Conservation (phyloP, 306 rosid species). For the Quercus bicolor region DNA sequence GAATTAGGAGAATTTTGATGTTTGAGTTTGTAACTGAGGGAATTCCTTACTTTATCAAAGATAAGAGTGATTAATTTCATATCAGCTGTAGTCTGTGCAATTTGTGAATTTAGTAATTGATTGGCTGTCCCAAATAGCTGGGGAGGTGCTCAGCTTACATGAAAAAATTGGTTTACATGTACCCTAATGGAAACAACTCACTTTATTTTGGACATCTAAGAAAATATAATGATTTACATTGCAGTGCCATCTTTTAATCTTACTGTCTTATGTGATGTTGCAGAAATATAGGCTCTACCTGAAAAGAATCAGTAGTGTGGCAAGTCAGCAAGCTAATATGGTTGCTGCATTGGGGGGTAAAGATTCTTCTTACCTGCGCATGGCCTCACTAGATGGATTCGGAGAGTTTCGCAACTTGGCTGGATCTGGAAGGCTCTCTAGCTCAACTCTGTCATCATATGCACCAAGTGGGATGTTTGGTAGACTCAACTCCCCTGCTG, state of each 20-base stretch:
- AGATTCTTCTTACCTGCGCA: slow-evolving; percentile 46
- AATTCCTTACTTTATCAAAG: background rate
- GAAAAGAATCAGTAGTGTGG: slow-evolving; percentile 31
- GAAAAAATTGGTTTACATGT: background rate
- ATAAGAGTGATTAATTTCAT: background rate
- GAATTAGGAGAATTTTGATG: background rate
- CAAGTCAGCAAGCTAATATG: slow-evolving; percentile 39
- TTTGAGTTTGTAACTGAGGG: background rate
- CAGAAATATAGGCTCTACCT: slow-evolving; percentile 74
- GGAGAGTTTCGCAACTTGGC: slow-evolving; percentile 41
- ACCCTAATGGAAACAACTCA: background rate
- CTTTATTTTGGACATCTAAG: background rate
- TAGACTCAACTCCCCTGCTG: slow-evolving; percentile 45
- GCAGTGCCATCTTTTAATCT: background rate
- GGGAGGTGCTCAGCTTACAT: background rate
- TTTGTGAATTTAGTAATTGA: background rate
- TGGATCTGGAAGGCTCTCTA: slow-evolving; percentile 43
- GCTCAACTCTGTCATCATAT: slow-evolving; percentile 43
- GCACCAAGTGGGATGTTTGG: slow-evolving; percentile 43
- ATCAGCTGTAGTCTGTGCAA: background rate
- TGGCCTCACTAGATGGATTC: slow-evolving; percentile 42
- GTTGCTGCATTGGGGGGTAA: slow-evolving; percentile 36
- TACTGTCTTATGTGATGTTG: slow-evolving; percentile 16
- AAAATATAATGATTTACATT: background rate
- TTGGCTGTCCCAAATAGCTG: background rate